phyloP scores from a whole-genome alignment of 2,329 filamentous ascomycete species.

The Fusarium sp. region DNA sequence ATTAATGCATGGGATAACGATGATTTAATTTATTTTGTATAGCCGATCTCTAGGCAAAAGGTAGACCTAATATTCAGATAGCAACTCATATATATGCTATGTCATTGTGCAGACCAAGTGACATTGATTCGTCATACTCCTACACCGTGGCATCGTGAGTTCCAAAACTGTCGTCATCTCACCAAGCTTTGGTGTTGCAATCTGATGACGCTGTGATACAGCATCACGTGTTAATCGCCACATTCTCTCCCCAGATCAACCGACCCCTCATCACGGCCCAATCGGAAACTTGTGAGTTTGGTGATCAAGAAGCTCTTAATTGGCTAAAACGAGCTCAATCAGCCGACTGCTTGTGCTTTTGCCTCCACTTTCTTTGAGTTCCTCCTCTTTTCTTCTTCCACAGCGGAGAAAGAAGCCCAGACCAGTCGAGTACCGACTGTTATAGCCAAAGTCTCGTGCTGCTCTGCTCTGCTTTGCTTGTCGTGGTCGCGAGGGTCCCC shows the following conservation, averaged over 20 bases:
- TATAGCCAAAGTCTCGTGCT: constrained; percentile 32
- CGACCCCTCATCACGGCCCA: constrained; percentile 49
- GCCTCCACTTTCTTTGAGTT: constrained; percentile 35
- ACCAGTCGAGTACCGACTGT: not conserved
- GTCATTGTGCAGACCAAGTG: not conserved
- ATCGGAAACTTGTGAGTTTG: constrained; percentile 46
- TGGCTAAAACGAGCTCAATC: constrained; percentile 41
- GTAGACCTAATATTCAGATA: not conserved
- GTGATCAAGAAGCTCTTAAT: constrained; percentile 40
- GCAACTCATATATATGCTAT: not conserved
- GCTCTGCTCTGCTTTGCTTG: constrained; percentile 39
- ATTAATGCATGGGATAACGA: not conserved
- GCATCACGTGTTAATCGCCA: constrained; percentile 44
- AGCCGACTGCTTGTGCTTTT: constrained; percentile 42
- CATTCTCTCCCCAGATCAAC: constrained; percentile 33
- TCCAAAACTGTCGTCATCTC: constrained; percentile 26
- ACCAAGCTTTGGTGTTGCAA: constrained; percentile 16
- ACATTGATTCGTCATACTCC: not conserved
- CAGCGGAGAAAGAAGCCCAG: constrained; percentile 27
- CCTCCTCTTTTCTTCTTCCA: constrained; percentile 28
- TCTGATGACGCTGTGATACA: constrained; percentile 32
- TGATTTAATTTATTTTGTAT: not conserved
- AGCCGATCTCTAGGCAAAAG: not conserved
- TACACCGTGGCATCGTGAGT: constrained; percentile 20
- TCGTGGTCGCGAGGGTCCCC: constrained; percentile 45